Conservation (phyloP, 1,139 yeast genomes). For the Hansenula anomala region DNA sequence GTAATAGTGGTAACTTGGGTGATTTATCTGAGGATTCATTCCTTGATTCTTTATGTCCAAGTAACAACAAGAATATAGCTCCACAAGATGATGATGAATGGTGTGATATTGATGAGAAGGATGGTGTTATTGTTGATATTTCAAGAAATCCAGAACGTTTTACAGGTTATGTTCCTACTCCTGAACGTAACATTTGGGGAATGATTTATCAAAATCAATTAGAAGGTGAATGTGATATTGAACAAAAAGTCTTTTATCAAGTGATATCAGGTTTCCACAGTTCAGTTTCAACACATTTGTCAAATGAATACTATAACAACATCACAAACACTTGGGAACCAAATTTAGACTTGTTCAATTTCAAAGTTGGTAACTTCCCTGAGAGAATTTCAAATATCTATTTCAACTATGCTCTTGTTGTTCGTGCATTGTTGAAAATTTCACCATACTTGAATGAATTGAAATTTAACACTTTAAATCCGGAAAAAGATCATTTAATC, state of each 20-base stretch:
- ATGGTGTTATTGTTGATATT: conserved; percentile 80
- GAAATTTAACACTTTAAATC: conserved; percentile 43
- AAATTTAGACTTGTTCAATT: conserved; percentile 75
- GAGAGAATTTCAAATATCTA: conserved; percentile 88
- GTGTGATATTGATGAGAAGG: conserved; percentile 39
- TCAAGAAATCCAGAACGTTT: conserved; percentile 91
- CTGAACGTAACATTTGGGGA: conserved; percentile 89
- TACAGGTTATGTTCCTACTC: conserved; percentile 94
- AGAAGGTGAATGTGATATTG: conserved; percentile 58
- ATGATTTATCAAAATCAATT: conserved; percentile 76
- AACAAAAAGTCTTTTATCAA: conserved; percentile 84
- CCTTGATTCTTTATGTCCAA: conserved; percentile 28
- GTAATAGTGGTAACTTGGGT: conserved; percentile 44
- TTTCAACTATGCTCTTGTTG: conserved; percentile 85
- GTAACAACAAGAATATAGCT: conserved; percentile 18
- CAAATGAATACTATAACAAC: conserved; percentile 77
- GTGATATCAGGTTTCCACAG: conserved; percentile 93
- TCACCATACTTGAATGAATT: conserved; percentile 41
- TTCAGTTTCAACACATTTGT: conserved; percentile 88
- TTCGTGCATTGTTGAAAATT: conserved; percentile 73
- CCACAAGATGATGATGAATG: conserved; percentile 31
- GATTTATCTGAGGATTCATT: conserved; percentile 42
- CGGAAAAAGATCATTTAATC: conserved; percentile 44
- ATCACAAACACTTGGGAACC: conserved; percentile 81
- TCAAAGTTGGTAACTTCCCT: conserved; percentile 83